Conservation (phyloP, 805 yeast genomes). For the Hanseniaspora nectarophila region DNA sequence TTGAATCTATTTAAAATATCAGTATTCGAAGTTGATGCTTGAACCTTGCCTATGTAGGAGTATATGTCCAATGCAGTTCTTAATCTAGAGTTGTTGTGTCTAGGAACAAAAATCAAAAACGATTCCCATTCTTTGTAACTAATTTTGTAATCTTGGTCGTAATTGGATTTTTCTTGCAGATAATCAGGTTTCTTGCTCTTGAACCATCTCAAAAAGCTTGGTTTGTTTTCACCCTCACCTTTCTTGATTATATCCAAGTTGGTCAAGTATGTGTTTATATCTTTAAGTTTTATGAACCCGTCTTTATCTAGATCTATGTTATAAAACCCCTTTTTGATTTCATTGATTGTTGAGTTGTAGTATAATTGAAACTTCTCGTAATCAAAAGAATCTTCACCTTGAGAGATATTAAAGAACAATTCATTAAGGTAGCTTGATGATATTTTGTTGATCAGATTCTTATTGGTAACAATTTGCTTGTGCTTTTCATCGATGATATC, state of each 20-base stretch:
- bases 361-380: constrained; percentile 58
- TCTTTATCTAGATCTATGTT: constrained; percentile 61
- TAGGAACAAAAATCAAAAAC: constrained; percentile 70
- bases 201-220: constrained; percentile 22
- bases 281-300: constrained; percentile 54
- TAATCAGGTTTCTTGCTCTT: constrained; percentile 17
- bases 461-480: constrained; percentile 7
- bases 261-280: constrained; percentile 54
- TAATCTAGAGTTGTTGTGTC: constrained; percentile 61
- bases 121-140: constrained; percentile 81
- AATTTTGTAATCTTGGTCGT: constrained; percentile 27
- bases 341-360: constrained; percentile 54
- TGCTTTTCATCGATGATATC: not conserved
- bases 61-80: constrained; percentile 68
- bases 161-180: not conserved
- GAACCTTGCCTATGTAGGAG: constrained; percentile 2
- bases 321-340: constrained; percentile 55
- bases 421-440: constrained; percentile 11
- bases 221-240: not conserved
- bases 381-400: constrained; percentile 43
- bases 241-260: constrained; percentile 32
- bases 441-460: constrained; percentile 7
- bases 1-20: constrained; percentile 14
- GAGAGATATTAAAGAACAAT: constrained; percentile 48
- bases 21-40: not conserved